Percentiles rank a stretch among this genome's conserved stretches.
These are phyloP conservation scores for Aspergillus brunneoviolaceus DNA, from an alignment of 2,329 filamentous ascomycete genomes.

Conservation along the genomic window DNA sequence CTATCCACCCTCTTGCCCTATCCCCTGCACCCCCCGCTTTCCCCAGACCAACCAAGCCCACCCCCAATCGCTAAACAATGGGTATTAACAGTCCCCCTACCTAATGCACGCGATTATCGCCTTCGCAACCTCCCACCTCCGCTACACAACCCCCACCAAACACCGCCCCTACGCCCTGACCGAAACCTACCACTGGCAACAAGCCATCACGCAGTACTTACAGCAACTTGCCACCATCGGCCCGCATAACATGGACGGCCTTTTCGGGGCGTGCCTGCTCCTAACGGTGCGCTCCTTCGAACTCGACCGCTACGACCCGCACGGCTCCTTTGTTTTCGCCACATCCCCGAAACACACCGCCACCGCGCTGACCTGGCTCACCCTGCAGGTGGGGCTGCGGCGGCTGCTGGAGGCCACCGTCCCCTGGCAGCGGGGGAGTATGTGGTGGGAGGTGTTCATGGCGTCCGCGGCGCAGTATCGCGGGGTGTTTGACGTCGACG, in stretches of 20 bases:
- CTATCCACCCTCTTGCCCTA: background rate
- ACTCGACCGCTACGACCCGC: slow-evolving; percentile 31
- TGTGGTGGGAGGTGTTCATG: slow-evolving; percentile 36
- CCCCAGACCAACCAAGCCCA: too few relatives aligned
- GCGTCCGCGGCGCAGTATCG: slow-evolving; percentile 21
- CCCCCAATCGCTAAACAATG: too few relatives aligned
- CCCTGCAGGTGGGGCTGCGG: slow-evolving; percentile 35
- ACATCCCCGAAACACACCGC: slow-evolving; percentile 16
- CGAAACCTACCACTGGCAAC: slow-evolving; percentile 41
- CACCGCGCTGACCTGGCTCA: slow-evolving; percentile 37
- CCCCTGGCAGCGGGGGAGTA: slow-evolving; percentile 32
- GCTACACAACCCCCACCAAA: slow-evolving; percentile 25
- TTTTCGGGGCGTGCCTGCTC: slow-evolving; percentile 41
- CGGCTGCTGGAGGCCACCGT: slow-evolving; percentile 28
- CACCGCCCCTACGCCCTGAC: slow-evolving; percentile 26
- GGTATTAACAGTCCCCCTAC: slow-evolving; percentile 30
- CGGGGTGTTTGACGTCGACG: slow-evolving; percentile 27
- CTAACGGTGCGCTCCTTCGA: slow-evolving; percentile 37
- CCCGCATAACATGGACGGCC: slow-evolving; percentile 37
- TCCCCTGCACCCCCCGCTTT: background rate
- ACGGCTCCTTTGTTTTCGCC: slow-evolving; percentile 38
- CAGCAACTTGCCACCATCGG: slow-evolving; percentile 29
- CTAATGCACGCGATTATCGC: slow-evolving; percentile 41
- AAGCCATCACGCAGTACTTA: slow-evolving; percentile 36
- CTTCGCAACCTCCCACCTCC: slow-evolving; percentile 32